These are phyloP conservation scores for Bisporella sp. DNA, from an alignment of 2,329 filamentous ascomycete genomes.

Conservation along the genomic window DNA sequence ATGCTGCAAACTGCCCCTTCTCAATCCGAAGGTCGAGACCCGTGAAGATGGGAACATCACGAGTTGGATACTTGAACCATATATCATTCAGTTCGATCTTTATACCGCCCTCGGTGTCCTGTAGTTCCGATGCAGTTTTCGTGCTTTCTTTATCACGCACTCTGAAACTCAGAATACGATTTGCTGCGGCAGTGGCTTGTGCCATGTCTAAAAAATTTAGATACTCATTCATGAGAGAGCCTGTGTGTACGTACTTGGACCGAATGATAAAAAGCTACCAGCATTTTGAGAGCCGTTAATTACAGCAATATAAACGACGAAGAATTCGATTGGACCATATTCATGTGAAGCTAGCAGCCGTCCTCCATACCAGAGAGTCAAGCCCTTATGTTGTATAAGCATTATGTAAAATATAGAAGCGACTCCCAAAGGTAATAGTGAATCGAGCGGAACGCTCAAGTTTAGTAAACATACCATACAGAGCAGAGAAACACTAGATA, in stretches of 20 bases:
- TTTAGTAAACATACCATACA: no score
- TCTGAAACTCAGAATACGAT: slow-evolving; percentile 44
- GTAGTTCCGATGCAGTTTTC: slow-evolving; percentile 10
- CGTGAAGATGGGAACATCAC: slow-evolving; percentile 49
- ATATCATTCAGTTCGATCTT: slow-evolving; percentile 50
- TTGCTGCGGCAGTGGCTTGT: slow-evolving; percentile 51
- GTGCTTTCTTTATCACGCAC: slow-evolving; percentile 1
- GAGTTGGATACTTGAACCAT: slow-evolving; percentile 54
- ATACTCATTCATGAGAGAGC: background rate
- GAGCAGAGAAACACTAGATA: no score
- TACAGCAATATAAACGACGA: slow-evolving; percentile 46
- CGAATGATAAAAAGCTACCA: slow-evolving; percentile 45
- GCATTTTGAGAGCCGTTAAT: slow-evolving; percentile 45
- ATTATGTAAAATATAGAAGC: slow-evolving; percentile 21
- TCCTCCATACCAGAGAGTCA: slow-evolving; percentile 45
- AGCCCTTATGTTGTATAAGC: slow-evolving; percentile 48
- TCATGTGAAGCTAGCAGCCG: slow-evolving; percentile 5
- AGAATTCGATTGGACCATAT: slow-evolving; percentile 39
- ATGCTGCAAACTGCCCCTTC: slow-evolving; percentile 62
- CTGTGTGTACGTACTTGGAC: slow-evolving; percentile 28
- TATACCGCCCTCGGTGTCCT: slow-evolving; percentile 35
- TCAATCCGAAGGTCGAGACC: slow-evolving; percentile 49
- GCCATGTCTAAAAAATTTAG: slow-evolving; percentile 37
- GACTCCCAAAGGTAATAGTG: no score
- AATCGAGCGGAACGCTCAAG: no score